Evolutionary conservation across 768 basidiomycete species (phyloP).

Genomic region (Tulasnella sp.): DNA sequence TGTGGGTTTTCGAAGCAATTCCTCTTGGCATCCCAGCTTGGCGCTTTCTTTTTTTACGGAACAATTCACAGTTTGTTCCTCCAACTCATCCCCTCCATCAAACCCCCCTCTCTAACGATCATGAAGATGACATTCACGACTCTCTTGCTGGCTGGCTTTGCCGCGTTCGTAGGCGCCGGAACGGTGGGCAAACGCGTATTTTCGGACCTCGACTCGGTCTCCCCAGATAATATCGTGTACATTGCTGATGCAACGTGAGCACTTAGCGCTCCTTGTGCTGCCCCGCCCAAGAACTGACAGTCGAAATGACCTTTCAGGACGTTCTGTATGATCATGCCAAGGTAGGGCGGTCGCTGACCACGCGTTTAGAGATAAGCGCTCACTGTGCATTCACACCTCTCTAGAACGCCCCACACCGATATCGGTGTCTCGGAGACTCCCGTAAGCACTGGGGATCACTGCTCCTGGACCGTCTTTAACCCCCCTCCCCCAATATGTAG

Average conservation of each 20-base stretch:
- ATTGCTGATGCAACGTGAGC: constrained; percentile 6
- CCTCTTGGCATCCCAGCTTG: neutral
- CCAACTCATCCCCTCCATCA: neutral
- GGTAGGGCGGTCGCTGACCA: neutral
- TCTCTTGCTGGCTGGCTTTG: neutral
- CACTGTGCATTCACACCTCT: neutral
- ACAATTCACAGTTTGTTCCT: neutral
- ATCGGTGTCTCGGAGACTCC: constrained; percentile 10
- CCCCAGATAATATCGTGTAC: constrained; percentile 6
- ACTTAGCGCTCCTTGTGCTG: neutral
- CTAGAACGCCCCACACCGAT: neutral
- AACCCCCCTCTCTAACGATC: neutral
- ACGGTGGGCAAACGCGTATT: neutral
- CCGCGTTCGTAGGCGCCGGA: neutral
- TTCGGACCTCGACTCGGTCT: neutral
- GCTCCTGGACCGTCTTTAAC: neutral
- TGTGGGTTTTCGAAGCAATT: neutral
- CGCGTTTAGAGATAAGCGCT: neutral
- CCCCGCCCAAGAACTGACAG: neutral
- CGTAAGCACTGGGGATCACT: neutral
- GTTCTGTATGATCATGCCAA: constrained; percentile 16
- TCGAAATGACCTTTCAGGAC: neutral
- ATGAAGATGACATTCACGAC: neutral
- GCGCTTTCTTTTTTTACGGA: neutral
- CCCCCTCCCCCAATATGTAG: neutral